phyloP scores from a whole-genome alignment of 805 yeast genomes.

The Peterozyma xylosa region DNA sequence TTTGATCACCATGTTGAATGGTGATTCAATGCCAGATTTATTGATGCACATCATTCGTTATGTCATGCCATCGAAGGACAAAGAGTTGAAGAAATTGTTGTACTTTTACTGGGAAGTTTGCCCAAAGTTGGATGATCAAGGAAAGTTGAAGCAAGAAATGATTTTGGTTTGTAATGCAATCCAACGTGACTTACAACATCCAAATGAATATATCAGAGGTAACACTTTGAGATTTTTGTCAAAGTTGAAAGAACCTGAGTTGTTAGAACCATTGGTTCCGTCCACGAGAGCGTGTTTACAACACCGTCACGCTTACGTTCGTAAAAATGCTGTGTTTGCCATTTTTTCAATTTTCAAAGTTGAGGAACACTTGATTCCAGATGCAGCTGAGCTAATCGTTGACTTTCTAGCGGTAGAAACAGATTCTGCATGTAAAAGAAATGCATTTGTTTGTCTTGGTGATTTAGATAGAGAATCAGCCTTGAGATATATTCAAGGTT shows the following conservation, averaged over 20 bases:
- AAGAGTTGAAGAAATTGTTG: conserved; percentile 83
- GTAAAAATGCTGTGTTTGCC: conserved; percentile 95
- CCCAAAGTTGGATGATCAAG: conserved; percentile 81
- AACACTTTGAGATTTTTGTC: conserved; percentile 87
- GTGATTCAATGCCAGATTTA: conserved; percentile 86
- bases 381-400: conserved; percentile 81
- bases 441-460: conserved; percentile 85
- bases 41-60: conserved; percentile 96
- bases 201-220: conserved; percentile 95
- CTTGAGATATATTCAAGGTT: conserved; percentile 68
- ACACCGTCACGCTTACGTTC: conserved; percentile 95
- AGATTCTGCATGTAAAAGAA: conserved; percentile 91
- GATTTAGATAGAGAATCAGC: conserved; percentile 82
- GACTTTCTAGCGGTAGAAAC: conserved; percentile 73
- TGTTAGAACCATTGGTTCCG: conserved; percentile 92
- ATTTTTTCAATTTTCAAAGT: conserved; percentile 74
- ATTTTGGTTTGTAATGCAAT: conserved; percentile 96
- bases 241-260: conserved; percentile 86
- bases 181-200: conserved; percentile 95
- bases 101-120: conserved; percentile 98
- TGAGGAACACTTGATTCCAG: conserved; percentile 85
- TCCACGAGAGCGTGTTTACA: conserved; percentile 85
- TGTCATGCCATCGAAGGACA: conserved; percentile 92
- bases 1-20: conserved; percentile 80
- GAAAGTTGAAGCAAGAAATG: conserved; percentile 96